Conservation (phyloP, 768 basidiomycete genomes). For the Tulasnella sp. region DNA sequence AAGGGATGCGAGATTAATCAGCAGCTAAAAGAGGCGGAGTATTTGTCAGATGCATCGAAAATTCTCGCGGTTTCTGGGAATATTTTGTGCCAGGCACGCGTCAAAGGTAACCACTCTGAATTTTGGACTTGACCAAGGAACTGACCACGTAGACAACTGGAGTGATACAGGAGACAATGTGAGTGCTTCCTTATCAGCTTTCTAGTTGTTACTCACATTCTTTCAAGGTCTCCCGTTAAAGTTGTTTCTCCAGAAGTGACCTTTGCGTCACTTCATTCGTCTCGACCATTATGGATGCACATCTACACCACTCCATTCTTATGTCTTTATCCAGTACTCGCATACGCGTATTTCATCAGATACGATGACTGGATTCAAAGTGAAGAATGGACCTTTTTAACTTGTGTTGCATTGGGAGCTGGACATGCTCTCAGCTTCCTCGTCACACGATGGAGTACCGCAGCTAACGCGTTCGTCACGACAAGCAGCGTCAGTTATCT, state of each 20-base stretch:
- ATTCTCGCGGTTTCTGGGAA: no score
- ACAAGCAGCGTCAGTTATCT: constrained; percentile 46
- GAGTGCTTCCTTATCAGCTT: no score
- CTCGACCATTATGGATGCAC: constrained; percentile 55
- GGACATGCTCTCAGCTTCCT: constrained; percentile 89
- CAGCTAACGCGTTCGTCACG: constrained; percentile 65
- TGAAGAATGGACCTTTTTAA: constrained; percentile 97
- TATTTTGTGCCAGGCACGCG: no score
- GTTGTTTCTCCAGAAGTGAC: constrained; percentile 58
- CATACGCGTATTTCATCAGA: constrained; percentile 82
- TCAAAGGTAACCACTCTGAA: no score
- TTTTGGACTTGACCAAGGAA: no score
- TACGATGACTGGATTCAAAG: constrained; percentile 85
- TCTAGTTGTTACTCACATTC: no score
- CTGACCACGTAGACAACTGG: no score
- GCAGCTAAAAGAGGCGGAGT: no score
- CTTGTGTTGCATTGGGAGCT: constrained; percentile 68
- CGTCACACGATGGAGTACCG: constrained; percentile 77
- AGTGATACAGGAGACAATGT: no score
- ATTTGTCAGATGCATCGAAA: no score
- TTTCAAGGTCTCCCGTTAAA: constrained; percentile 32
- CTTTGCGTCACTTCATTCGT: constrained; percentile 49
- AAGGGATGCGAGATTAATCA: no score
- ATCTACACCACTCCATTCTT: constrained; percentile 67
- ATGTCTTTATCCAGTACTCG: constrained; percentile 67